Conservation (phyloP, 192 early-diverging fungal genomes). For the Coemansia sp. region DNA sequence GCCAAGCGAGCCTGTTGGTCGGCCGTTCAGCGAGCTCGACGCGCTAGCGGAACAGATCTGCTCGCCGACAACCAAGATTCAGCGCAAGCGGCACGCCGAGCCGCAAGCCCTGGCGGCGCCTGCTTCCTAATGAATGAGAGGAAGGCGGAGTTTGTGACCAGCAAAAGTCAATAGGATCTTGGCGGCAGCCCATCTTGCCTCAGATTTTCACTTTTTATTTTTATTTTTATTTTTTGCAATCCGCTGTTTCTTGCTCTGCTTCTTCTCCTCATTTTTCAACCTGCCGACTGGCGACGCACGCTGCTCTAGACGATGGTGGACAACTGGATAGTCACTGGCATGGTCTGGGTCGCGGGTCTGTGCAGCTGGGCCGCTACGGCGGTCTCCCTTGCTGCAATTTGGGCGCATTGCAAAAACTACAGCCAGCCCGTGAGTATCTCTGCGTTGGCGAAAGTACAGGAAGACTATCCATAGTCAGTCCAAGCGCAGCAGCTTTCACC, state of each 20-base stretch:
- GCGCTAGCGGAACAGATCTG: conserved; percentile 25
- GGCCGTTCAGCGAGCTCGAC: conserved; percentile 41
- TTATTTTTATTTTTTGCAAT: neutral
- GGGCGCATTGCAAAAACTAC: conserved; percentile 58
- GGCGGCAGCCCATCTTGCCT: too few relatives aligned
- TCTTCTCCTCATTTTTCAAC: neutral
- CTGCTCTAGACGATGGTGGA: conserved; percentile 14
- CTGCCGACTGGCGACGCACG: neutral
- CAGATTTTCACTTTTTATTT: neutral
- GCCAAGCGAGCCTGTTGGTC: neutral
- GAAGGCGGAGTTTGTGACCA: neutral
- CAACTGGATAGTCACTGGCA: conserved; percentile 37
- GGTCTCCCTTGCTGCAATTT: conserved; percentile 49
- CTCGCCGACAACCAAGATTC: conserved; percentile 55
- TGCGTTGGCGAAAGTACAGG: neutral
- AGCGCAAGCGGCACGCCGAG: conserved; percentile 41
- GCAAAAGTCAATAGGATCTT: neutral
- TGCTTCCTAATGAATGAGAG: neutral
- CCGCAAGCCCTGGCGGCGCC: neutral
- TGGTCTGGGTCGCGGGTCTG: conserved; percentile 51
- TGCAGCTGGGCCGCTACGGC: conserved; percentile 52
- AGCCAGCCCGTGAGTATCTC: conserved; percentile 41
- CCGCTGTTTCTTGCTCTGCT: neutral
- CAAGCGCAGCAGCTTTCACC: neutral
- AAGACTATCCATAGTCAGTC: too few relatives aligned